Evolutionary conservation across 176 grass and related monocot species (phyloP).

Genomic region (Panicum miliaceum): DNA sequence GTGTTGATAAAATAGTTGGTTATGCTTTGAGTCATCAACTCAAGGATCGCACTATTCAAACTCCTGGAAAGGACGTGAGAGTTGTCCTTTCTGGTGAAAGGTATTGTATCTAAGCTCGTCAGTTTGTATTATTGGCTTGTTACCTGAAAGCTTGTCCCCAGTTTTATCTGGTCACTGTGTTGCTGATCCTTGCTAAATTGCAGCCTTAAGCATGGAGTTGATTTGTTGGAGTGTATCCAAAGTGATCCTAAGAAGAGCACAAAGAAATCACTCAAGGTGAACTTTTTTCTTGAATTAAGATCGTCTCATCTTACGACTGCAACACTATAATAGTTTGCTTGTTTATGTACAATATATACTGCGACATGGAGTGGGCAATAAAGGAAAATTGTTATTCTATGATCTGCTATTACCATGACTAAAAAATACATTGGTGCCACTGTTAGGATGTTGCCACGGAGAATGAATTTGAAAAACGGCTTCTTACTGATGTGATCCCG

Average conservation of each 20-base stretch:
- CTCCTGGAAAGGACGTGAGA: conserved; percentile 49
- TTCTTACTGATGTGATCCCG: conserved; percentile 94
- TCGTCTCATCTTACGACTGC: background rate
- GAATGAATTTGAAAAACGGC: conserved; percentile 96
- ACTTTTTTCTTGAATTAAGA: conserved; percentile 14
- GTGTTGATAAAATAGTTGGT: conserved; percentile 96
- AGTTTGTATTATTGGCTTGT: conserved; percentile 14
- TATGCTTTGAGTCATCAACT: conserved; percentile 87
- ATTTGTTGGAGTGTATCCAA: conserved; percentile 77
- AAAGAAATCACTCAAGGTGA: conserved; percentile 97
- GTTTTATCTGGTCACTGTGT: conserved; percentile 28
- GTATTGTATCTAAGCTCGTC: conserved; percentile 47
- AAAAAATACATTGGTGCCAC: background rate
- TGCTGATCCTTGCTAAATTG: conserved; percentile 41
- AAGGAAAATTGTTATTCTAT: background rate
- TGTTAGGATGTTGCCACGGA: conserved; percentile 85
- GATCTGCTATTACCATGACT: background rate
- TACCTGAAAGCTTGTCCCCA: conserved; percentile 28
- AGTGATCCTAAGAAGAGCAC: conserved; percentile 70
- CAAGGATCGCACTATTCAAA: conserved; percentile 49
- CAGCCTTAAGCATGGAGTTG: conserved; percentile 83
- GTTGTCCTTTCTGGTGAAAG: conserved; percentile 76
- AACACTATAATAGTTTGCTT: background rate
- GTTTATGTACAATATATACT: background rate
- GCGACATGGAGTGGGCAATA: background rate